Base-by-base conservation (phyloP, 2,329 filamentous ascomycete species). In the Laburnicola sp. region DNA sequence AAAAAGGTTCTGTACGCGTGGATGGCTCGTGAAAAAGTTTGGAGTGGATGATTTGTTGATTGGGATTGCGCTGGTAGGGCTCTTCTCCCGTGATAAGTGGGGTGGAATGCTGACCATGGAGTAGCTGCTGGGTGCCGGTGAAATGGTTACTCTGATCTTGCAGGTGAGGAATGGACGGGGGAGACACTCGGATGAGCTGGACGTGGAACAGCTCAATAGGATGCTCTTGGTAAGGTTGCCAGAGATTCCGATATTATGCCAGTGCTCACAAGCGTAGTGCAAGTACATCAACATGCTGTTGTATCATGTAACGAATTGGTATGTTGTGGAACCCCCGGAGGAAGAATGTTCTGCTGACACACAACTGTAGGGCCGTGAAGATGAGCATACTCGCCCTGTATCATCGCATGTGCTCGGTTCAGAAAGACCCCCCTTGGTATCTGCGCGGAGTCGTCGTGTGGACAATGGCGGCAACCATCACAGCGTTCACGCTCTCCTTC, bases 301-400 rank as follows among this genome's bases (percentile, higher is more conserved):
- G 16, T 68, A 68, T 46, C 62, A 65, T 27, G 43, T 63, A 25
- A 63, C 58, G 10, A 68, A 65, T 34, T 66, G 65, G 65, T 65
- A 47, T 16, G 45, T 16, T 7, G n/a, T n/a, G n/a, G n/a, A n/a
- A 6, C 8, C 9, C 6, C 16, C 7, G 2, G 10, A 3, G 1
- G 7, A 22, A 8, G 10, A 45, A 21, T 21, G 9, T 21, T 11
- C 16, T 5, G 40, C 8, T 26, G n/a, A 31, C 23, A n/a, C n/a
- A n/a, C 4, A 6, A 26, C 32, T n/a, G 8, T 8, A 67, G 64
- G 63, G 54, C 64, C 9, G 63, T 68, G 0, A 68, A 68, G 36
- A 65, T 68, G 63, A 67, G 64, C 49, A 66, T 67, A 9, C 44
- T 68, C 8, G 60, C 62, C 2, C 47, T 68, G 2, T 68, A 65